Base-by-base conservation (phyloP, 2,329 filamentous ascomycete genomes). In the Oidium heveae region DNA sequence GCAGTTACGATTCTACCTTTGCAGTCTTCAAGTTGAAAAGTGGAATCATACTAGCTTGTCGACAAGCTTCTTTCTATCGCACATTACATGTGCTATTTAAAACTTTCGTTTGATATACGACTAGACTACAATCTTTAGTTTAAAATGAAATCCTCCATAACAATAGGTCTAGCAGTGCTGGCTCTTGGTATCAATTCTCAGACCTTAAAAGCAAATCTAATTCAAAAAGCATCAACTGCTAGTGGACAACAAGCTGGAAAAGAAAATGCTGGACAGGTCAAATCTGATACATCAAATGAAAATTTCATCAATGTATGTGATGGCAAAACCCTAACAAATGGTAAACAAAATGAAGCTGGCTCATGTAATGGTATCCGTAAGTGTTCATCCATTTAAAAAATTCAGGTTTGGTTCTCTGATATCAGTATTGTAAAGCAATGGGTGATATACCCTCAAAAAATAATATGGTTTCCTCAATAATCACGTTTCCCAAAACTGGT, bases 331-430 rank as follows among this genome's bases (percentile, higher is more conserved):
- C 63, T 78, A 51, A 81, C 78, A 58, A 77, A 82, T 61, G 79
- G 78, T 61, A 66, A 72, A 32, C 78, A 82, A 64, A 68, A 73
- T 53, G 69, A 68, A 56, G 65, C 60, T 4, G 79, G 79, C 20
- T 82, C 78, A 37, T 82, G 79, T 68, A 82, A 82, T 39, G 63
- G 64, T 55, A 64, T 66, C 41, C 54, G 63, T 65, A 62, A 59
- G 63, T 62, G 10, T n/a, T n/a, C n/a, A n/a, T n/a, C n/a, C n/a
- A n/a, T n/a, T n/a, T n/a, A 33, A 3, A n/a, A 51, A 41, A 41
- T 41, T 41, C 37, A 13, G 3, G n/a, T 41, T 41, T 41, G 13
- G 7, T 6, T 28, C n/a, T 50, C 18, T 13, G 24, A 20, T 28
- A 28, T 24, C 16, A 5, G 22, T 24, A 24, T 32, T 2, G 32